A percentile compares a stretch with the other conserved stretches of the same genome.
phyloP scores from a whole-genome alignment of 2,329 filamentous ascomycete genomes.

The Colletotrichum zoysiae region DNA sequence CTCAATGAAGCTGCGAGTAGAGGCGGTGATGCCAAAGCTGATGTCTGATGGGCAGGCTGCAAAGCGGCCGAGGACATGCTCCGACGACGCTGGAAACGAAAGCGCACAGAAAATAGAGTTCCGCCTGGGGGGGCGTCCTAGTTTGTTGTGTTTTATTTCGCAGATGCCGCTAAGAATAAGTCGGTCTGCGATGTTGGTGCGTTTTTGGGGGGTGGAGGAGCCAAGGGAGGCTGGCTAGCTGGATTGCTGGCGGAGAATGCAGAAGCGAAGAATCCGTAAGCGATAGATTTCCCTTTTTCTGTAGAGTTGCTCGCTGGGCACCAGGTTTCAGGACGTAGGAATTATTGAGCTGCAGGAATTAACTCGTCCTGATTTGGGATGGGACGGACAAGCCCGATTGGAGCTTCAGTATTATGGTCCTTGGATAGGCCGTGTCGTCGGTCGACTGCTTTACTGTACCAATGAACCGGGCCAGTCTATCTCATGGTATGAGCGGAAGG shows the following conservation, averaged over 20 bases:
- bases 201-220: constrained; percentile 11
- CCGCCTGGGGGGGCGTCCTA: constrained; percentile 31
- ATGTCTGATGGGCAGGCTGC: constrained; percentile 69
- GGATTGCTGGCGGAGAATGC: constrained; percentile 26
- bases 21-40: constrained; percentile 62
- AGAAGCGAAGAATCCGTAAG: constrained; percentile 29
- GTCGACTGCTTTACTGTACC: constrained; percentile 46
- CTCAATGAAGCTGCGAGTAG: constrained; percentile 58
- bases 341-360: constrained; percentile 41
- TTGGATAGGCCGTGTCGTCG: constrained; percentile 25
- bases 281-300: constrained; percentile 12
- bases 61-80: constrained; percentile 73
- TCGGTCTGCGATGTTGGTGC: constrained; percentile 33
- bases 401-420: constrained; percentile 35
- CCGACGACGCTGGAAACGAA: constrained; percentile 42
- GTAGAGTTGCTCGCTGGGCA: constrained; percentile 28
- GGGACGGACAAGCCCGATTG: constrained; percentile 36
- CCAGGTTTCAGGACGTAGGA: constrained; percentile 40
- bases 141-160: constrained; percentile 38
- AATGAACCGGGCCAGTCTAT: constrained; percentile 55
- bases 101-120: constrained; percentile 29
- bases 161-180: constrained; percentile 28
- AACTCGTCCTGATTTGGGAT: constrained; percentile 38
- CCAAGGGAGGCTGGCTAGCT: constrained; percentile 35
- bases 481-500: constrained; percentile 56